Conservation (phyloP, 257 asterid genomes). For the Scutellaria barbata region DNA sequence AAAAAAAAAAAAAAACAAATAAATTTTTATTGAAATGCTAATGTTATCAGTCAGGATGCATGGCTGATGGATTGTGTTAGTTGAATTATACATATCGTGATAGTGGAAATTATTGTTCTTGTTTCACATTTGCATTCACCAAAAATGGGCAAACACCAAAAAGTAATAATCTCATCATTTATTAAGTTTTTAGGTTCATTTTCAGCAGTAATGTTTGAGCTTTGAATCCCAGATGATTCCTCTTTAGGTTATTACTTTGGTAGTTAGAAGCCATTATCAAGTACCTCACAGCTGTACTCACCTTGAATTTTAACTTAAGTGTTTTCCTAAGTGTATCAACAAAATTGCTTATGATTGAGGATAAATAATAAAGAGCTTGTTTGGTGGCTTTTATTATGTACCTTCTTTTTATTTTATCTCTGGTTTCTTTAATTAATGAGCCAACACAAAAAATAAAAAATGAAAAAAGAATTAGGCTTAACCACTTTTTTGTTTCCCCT, state of each 20-base stretch:
- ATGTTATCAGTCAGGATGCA: neutral
- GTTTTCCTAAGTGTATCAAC: too few relatives aligned
- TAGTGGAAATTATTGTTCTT: neutral
- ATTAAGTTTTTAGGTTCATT: neutral
- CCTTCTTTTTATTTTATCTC: too few relatives aligned
- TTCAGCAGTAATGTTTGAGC: conserved; percentile 13
- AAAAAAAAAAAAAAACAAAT: neutral
- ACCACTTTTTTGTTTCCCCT: too few relatives aligned
- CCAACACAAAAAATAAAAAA: too few relatives aligned
- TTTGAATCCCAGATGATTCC: neutral
- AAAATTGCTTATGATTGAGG: too few relatives aligned
- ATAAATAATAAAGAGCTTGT: too few relatives aligned
- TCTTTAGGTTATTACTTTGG: neutral
- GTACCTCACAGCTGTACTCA: conserved; percentile 34
- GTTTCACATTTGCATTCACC: neutral
- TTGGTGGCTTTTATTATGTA: too few relatives aligned
- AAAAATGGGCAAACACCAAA: conserved; percentile 2
- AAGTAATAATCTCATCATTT: neutral
- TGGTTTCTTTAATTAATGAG: too few relatives aligned
- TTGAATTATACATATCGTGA: neutral
- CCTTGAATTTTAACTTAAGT: conserved; percentile 5
- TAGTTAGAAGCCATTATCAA: conserved; percentile 20
- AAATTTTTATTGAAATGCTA: neutral
- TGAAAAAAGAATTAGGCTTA: too few relatives aligned
- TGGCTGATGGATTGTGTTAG: neutral